Base-by-base conservation (phyloP, 108 stramenopile species). In the Nannochloropsis oceanica region DNA sequence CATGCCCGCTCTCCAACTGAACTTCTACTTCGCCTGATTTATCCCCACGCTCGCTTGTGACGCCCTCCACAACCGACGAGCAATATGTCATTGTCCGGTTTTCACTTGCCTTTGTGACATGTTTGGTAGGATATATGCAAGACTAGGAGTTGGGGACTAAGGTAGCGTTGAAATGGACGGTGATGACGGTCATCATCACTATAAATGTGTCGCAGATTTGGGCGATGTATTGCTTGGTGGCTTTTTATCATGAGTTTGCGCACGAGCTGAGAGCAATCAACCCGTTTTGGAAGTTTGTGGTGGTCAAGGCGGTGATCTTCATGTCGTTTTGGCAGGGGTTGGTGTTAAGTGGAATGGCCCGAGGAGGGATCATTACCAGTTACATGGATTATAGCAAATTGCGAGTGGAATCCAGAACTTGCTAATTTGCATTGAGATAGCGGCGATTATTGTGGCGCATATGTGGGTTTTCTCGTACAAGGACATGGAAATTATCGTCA, bases 251-350 rank as follows among this genome's bases (percentile, higher is more conserved):
- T 85, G 96, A 94, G 20, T 90, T 93, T 11, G 89, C 92, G 44
- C 91, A 92, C 12, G 95, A 96, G 46, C 80, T 97, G 73, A 85
- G 91, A 84, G 95, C 94, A 0, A 92, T 94, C 95, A 89, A 92
- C 80, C 96, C 98, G 3, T 86, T 96, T 22, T 95, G 95, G n/a
- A 99, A 99, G 86, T 99, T 99, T 85, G 83, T 97, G 0, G 95
- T 95, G 83, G 92, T 99, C 79, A 99, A 99, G 89, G 95, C 95
- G 24, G 96, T 99, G n/a, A 94, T 99, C 11, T 99, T 99, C 90
- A 95, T 97, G 84, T 95, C 96, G 0, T 99, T 95, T 93, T 97
- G 96, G 98, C 98, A 99, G 90, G 92, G 94, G 18, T 93, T 97
- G 13, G 86, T 90, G 25, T 95, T 99, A 80, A 92, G 93, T 26